These are phyloP conservation scores for Ogataea pini DNA, from an alignment of 805 yeast genomes.

Conservation along the genomic window DNA sequence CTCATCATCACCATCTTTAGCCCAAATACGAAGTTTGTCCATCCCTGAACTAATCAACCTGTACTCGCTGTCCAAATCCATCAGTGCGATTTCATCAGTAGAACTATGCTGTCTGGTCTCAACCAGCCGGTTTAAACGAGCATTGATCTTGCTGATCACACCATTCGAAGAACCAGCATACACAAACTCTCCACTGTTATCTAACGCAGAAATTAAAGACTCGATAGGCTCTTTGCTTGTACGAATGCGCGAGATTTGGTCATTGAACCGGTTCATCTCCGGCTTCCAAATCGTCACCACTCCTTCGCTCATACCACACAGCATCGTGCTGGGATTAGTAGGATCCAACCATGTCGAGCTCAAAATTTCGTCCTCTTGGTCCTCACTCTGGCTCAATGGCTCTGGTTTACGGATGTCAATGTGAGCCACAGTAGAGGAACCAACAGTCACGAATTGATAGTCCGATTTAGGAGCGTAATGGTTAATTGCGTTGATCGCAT, in stretches of 20 bases:
- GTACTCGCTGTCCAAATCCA: conserved; percentile 82
- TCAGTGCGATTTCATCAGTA: conserved; percentile 69
- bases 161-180: conserved; percentile 88
- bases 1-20: conserved; percentile 30
- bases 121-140: conserved; percentile 59
- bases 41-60: conserved; percentile 81
- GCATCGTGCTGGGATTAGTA: conserved; percentile 47
- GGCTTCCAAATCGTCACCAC: conserved; percentile 85
- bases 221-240: conserved; percentile 68
- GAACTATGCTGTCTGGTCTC: conserved; percentile 68
- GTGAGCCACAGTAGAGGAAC: conserved; percentile 77
- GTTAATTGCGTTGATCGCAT: conserved; percentile 72
- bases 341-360: conserved; percentile 69
- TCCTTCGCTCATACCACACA: conserved; percentile 92
- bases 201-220: conserved; percentile 59
- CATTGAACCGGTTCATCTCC: conserved; percentile 63
- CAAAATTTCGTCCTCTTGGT: conserved; percentile 91
- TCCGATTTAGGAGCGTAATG: conserved; percentile 70
- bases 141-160: conserved; percentile 63
- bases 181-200: conserved; percentile 52
- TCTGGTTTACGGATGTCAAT: conserved; percentile 67
- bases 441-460: conserved; percentile 77
- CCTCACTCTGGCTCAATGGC: conserved; percentile 70
- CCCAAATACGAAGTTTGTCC: conserved; percentile 82
- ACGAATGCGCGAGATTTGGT: conserved; percentile 77